phyloP scores from a whole-genome alignment of 176 grass and related monocot genomes.

The Triticum turgidum region DNA sequence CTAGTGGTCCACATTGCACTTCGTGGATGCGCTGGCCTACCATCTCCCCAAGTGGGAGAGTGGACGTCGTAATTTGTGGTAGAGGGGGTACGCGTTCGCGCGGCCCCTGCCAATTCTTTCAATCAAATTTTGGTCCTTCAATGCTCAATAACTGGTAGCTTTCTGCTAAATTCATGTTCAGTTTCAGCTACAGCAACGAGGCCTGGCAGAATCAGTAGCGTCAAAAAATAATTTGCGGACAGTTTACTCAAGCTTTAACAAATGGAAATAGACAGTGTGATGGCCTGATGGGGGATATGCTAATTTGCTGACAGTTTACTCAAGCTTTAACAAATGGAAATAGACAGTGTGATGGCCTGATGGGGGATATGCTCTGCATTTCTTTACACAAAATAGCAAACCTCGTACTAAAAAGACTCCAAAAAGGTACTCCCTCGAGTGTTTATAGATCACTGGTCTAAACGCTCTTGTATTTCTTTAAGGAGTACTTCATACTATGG shows the following conservation, averaged over 20 bases:
- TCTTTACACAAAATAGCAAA: neutral
- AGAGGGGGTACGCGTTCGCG: conserved; percentile 57
- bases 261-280: neutral
- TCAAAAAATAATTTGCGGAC: too few relatives aligned
- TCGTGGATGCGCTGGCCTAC: conserved; percentile 24
- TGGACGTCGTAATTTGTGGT: conserved; percentile 53
- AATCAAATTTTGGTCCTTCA: neutral
- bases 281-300: neutral
- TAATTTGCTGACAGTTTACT: too few relatives aligned
- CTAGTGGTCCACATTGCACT: conserved; percentile 28
- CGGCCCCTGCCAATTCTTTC: neutral
- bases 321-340: too few relatives aligned
- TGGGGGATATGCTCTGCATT: too few relatives aligned
- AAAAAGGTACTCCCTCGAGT: neutral
- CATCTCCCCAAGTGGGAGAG: conserved; percentile 45
- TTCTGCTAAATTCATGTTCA: neutral
- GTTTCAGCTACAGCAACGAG: neutral
- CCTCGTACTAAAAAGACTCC: conserved; percentile 3
- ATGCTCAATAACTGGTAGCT: neutral
- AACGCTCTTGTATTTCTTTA: too few relatives aligned
- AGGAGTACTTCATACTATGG: neutral
- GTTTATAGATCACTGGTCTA: too few relatives aligned
- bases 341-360: neutral
- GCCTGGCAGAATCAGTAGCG: too few relatives aligned
- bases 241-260: too few relatives aligned